Evolutionary conservation across 2,329 filamentous ascomycete species (phyloP).

Genomic region (Cordyceps cateniannulata): DNA sequence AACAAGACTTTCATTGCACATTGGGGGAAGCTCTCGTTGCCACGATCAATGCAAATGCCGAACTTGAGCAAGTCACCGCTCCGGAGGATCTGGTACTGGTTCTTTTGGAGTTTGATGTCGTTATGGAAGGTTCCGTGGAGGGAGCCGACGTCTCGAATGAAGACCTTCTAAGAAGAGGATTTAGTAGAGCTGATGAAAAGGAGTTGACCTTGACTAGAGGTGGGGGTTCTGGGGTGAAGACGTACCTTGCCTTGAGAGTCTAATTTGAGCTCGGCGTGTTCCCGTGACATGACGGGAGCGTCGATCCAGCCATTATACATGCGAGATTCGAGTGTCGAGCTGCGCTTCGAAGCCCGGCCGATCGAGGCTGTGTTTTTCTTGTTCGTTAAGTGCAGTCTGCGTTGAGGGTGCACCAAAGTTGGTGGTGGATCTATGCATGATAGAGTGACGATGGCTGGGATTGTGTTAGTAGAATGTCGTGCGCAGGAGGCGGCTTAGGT

Average conservation of each 20-base stretch:
- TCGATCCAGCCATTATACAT: conserved; percentile 60
- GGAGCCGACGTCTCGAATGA: conserved; percentile 40
- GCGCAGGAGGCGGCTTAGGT: neutral
- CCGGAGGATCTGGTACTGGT: conserved; percentile 16
- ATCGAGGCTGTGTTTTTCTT: conserved; percentile 27
- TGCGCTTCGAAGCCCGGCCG: conserved; percentile 39
- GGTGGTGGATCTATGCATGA: conserved; percentile 19
- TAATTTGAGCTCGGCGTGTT: conserved; percentile 52
- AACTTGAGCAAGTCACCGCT: conserved; percentile 30
- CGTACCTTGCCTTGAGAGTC: conserved; percentile 39
- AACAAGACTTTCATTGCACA: conserved; percentile 30
- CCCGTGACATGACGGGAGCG: conserved; percentile 64
- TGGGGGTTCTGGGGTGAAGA: neutral
- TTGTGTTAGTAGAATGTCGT: conserved; percentile 4
- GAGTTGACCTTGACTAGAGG: neutral
- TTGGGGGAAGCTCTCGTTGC: conserved; percentile 29
- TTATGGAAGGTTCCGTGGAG: conserved; percentile 49
- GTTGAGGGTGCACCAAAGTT: conserved; percentile 19
- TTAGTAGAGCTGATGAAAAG: conserved; percentile 15
- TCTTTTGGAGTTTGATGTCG: conserved; percentile 18
- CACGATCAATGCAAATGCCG: conserved; percentile 30
- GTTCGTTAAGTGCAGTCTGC: conserved; percentile 27
- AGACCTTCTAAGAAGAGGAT: conserved; percentile 32
- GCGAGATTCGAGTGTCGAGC: conserved; percentile 26
- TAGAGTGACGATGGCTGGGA: conserved; percentile 26